Percentiles rank a stretch among this genome's conserved stretches.
Conservation (phyloP, 495 filamentous ascomycete species). For the Podospora conica region DNA sequence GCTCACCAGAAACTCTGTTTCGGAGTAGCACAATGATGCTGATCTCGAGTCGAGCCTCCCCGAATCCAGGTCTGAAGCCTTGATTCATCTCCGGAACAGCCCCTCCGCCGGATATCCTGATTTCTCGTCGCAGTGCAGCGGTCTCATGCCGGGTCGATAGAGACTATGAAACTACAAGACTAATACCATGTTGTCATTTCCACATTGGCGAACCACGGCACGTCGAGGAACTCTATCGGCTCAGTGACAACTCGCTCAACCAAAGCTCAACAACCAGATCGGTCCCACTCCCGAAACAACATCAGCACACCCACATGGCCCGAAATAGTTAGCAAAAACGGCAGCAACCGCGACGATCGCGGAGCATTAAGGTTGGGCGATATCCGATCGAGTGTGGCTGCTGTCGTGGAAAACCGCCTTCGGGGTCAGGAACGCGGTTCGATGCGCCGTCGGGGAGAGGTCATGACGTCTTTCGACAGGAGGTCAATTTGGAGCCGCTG, state of each 20-base stretch:
- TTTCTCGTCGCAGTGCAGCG: background rate
- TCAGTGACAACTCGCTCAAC: background rate
- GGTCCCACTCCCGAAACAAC: background rate
- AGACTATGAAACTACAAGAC: background rate
- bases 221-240: background rate
- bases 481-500: background rate
- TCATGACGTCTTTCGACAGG: background rate
- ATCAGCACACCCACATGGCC: background rate
- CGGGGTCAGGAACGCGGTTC: background rate
- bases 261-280: background rate
- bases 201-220: background rate
- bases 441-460: background rate
- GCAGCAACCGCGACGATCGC: background rate
- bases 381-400: background rate
- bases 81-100: background rate
- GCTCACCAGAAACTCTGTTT: background rate
- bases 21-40: background rate
- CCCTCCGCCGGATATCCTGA: background rate
- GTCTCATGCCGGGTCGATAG: background rate
- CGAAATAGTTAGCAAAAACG: background rate
- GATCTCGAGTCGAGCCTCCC: background rate
- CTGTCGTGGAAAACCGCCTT: background rate
- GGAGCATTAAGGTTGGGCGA: background rate
- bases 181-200: background rate
- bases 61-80: background rate